Evolutionary conservation across 2,329 filamentous ascomycete genomes (phyloP), one percentile per base, ranked within the genome.

Genomic region (Magnaporthiopsis rhizophila): DNA sequence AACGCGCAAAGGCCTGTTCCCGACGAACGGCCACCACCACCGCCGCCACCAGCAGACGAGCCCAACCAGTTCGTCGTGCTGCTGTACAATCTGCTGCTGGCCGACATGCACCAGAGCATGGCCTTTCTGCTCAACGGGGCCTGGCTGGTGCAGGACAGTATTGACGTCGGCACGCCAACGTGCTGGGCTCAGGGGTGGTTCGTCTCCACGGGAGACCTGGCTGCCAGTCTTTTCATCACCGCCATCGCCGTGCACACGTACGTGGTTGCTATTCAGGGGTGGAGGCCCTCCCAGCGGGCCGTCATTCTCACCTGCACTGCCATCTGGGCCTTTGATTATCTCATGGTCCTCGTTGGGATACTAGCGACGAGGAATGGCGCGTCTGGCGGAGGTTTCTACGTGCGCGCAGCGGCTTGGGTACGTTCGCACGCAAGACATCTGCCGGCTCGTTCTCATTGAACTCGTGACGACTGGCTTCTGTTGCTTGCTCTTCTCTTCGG

Each of bases 221-320:
- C 82, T 0, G 82, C 80, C 53, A 83, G 82, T 58, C 76, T 83
- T n/a, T 87, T 84, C 73, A 83, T 86, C 64, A 78, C 83, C 8
- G 74, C 76, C 7, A 86, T 87, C 66, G 85, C 82, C 11, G 67
- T 84, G 0, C 84, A 87, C 70, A 87, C 84, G 0, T 86, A 85
- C 68, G 75, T 81, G 13, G 79, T 79, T 1, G 78, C 86, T 0
- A 78, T 85, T 1, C 74, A 80, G 60, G 76, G 81, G 38, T 81
- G 79, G 66, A 77, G 79, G 59, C 71, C 84, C 1, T 77, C 77
- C 0, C 76, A 78, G 24, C 71, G 69, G 65, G 72, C 70, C 18
- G 81, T 87, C 66, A 79, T 79, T 59, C 64, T 66, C 3, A 69
- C 70, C 9, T 76, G 86, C 32, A 67, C 75, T 6, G 67, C 69